Percentiles rank a stretch among this genome's conserved stretches.
Conservation (phyloP, 257 asterid species). For the Capsicum chinense region DNA sequence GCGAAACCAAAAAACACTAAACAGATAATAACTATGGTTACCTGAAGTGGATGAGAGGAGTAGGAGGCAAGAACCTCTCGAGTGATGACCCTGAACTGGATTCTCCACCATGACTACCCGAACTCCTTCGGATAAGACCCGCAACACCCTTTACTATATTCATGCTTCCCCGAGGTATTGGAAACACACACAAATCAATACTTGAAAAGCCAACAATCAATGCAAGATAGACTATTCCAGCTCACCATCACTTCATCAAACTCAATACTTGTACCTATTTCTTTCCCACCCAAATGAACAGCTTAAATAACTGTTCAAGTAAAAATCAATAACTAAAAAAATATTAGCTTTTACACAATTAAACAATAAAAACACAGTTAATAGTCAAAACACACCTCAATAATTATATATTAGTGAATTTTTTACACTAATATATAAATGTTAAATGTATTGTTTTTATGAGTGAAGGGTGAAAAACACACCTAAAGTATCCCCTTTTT, state of each 20-base stretch:
- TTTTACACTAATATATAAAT: no score
- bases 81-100: constrained; percentile 50
- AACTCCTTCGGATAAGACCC: constrained; percentile 83
- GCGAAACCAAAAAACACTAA: constrained; percentile 16
- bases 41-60: constrained; percentile 76
- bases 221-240: constrained; percentile 37
- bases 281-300: constrained; percentile 3
- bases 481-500: no score
- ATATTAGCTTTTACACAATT: neutral
- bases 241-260: constrained; percentile 45
- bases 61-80: constrained; percentile 69
- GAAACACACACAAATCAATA: constrained; percentile 40
- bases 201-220: constrained; percentile 45
- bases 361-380: no score
- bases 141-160: constrained; percentile 95
- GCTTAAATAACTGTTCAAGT: neutral
- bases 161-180: constrained; percentile 58
- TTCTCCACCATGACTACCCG: constrained; percentile 72
- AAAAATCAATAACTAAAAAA: neutral
- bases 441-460: no score
- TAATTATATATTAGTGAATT: no score
- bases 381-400: no score
- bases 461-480: no score
- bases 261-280: constrained; percentile 12
- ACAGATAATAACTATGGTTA: constrained; percentile 28